Base-by-base conservation (phyloP, 441 rosid species). In the Pelargonium citronellum region DNA sequence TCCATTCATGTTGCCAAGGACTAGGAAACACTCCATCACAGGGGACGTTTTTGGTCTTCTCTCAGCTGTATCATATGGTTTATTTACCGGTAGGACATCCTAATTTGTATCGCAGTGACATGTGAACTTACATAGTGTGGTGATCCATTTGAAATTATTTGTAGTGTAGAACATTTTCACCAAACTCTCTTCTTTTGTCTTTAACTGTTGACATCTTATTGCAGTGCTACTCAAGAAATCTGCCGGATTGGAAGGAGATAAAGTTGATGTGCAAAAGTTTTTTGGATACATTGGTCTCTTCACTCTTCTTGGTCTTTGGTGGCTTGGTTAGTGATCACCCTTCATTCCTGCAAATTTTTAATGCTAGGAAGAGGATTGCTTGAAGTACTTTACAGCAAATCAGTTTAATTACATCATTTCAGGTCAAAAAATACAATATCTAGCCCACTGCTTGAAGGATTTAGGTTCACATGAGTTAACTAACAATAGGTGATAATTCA, bases 211-310 rank as follows among this genome's bases (percentile, higher is more conserved):
- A 41, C 64, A 27, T 34, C 75, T 53, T 47, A n/a, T 16, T 78
- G 72, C 85, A 86, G 91, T 86, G 61, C 80, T 86, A 30, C 84
- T 86, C 4, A 85, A 86, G 80, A 86, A 81, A 72, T 81, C 68
- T 60, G 83, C 85, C 27, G 91, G 91, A 69, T 78, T 86, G 8
- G 84, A 82, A 11, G 90, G 84, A 62, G 77, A 83, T 37, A 85
- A 81, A 71, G 79, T 79, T 13, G 87, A 85, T 47, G 75, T 88
- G 78, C 90, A 83, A 55, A 88, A 83, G 69, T 57, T 80, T 68
- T 84, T 85, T 1, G 92, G 90, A 68, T 86, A 71, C 66, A 77
- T 88, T 20, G 89, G 92, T 24, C 83, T 88, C 19, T 85, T 88
- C 70, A 63, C 84, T 34, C 74, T 88, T 74, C 70, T 86, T 24